phyloP scores from a whole-genome alignment of 305 asterid genomes.

The Fraxinus nigra region DNA sequence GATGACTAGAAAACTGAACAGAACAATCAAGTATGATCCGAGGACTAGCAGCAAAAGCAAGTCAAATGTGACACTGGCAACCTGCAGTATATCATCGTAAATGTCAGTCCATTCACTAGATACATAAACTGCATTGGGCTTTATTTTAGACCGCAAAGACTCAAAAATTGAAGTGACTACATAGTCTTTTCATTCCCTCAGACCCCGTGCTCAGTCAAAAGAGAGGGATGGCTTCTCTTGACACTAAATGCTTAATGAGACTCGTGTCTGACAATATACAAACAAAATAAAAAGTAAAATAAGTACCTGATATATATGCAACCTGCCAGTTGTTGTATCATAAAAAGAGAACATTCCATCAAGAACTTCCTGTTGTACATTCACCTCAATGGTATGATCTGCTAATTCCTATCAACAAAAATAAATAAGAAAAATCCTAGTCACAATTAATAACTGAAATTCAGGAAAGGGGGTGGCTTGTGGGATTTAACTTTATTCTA shows the following conservation, averaged over 20 bases:
- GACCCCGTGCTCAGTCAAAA: neutral
- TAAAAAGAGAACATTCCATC: slow-evolving; percentile 83
- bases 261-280: neutral
- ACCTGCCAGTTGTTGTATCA: slow-evolving; percentile 66
- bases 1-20: slow-evolving; percentile 78
- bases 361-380: slow-evolving; percentile 72
- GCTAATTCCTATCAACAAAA: slow-evolving; percentile 55
- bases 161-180: neutral
- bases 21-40: slow-evolving; percentile 84
- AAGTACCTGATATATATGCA: slow-evolving; percentile 88
- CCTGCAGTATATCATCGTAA: slow-evolving; percentile 47
- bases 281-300: neutral
- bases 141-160: neutral
- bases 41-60: slow-evolving; percentile 78
- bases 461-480: neutral
- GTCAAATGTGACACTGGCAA: slow-evolving; percentile 94
- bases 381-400: slow-evolving; percentile 78
- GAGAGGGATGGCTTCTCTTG: neutral
- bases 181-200: neutral
- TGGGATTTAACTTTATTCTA: neutral
- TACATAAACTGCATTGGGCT: neutral
- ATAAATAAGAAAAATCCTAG: slow-evolving; percentile 1
- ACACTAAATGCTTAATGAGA: neutral
- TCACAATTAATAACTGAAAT: neutral
- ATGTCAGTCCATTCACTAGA: neutral